Base-by-base conservation (phyloP, 2,329 filamentous ascomycete species). In the Albophoma yamanashiensis region DNA sequence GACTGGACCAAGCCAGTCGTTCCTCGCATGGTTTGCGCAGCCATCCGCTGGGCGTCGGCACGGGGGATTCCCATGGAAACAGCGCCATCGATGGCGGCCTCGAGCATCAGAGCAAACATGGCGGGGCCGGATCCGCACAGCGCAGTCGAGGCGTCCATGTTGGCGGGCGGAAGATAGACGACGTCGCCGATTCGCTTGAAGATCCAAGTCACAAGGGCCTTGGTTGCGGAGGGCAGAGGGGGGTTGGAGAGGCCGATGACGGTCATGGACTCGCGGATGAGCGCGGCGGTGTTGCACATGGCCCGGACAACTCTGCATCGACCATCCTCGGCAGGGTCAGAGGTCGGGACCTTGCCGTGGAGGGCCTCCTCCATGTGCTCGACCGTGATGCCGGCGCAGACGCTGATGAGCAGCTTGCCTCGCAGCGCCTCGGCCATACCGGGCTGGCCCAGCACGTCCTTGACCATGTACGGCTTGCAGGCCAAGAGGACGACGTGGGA, bases 211-310 rank as follows among this genome's bases (percentile, higher is more conserved):
- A 91, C 82, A 14, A 92, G 79, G 62, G 69, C 73, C 55, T 82
- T 76, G 38, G 80, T 79, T 22, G 78, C 74, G 1, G 78, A 69
- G 6, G 81, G 77, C 17, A 90, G 76, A 3, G 85, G 80, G 11
- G 86, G 83, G 11, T 76, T 78, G 8, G 81, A 78, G 55, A 81
- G 85, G 56, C 84, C 86, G 65, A 96, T 88, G 59, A 94, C 85
- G 4, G 88, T 93, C 89, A 94, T 94, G 66, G 84, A 87, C 73
- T 95, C 87, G 55, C 89, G 78, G 61, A 95, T 88, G 56, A 89
- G 81, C 34, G 87, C 86, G 14, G 91, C 90, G 0, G 89, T 92
- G 76, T 95, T 95, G 66, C 91, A 91, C 84, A 95, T 91, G 59
- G 88, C 90, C 39, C 91, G 82, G 5, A 95, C 86, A 53, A 94